Evolutionary conservation across 208 protist species (phyloP).

Genomic region (Leishmania arabica): DNA sequence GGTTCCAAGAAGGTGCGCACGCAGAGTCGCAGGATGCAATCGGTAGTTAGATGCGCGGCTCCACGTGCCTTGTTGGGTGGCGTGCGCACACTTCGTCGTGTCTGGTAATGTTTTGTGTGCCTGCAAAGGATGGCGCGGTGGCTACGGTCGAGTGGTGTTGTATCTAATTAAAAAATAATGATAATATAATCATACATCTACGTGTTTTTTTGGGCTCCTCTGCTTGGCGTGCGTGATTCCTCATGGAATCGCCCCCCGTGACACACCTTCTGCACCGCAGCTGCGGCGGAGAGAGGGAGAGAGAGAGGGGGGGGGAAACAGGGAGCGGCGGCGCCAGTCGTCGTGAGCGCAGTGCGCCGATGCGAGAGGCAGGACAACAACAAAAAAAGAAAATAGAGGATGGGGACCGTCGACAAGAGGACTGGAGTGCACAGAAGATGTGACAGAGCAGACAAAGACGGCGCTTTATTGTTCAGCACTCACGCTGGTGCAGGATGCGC

Average conservation of each 20-base stretch:
- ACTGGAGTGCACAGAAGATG: background rate
- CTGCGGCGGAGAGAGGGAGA: background rate
- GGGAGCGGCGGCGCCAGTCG: background rate
- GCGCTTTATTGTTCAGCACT: background rate
- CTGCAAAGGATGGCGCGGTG: background rate
- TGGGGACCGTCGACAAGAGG: background rate
- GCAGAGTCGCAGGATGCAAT: background rate
- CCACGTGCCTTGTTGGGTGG: background rate
- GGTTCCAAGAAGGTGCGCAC: background rate
- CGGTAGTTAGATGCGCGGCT: background rate
- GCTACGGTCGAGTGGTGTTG: background rate
- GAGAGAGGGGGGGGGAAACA: background rate
- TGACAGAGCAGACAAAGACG: background rate
- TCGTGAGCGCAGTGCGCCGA: background rate
- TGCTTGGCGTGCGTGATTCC: background rate
- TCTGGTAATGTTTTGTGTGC: background rate
- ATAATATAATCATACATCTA: background rate
- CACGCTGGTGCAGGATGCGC: background rate
- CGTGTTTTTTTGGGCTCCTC: background rate
- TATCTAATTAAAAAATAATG: background rate
- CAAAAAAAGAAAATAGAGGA: background rate
- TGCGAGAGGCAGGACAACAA: background rate
- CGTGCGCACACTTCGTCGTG: background rate
- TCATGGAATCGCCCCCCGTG: background rate
- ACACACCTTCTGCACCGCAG: background rate